These are phyloP conservation scores for Climacium dendroides DNA, from an alignment of 225 moss, liverwort and hornwort genomes.

Conservation along the genomic window DNA sequence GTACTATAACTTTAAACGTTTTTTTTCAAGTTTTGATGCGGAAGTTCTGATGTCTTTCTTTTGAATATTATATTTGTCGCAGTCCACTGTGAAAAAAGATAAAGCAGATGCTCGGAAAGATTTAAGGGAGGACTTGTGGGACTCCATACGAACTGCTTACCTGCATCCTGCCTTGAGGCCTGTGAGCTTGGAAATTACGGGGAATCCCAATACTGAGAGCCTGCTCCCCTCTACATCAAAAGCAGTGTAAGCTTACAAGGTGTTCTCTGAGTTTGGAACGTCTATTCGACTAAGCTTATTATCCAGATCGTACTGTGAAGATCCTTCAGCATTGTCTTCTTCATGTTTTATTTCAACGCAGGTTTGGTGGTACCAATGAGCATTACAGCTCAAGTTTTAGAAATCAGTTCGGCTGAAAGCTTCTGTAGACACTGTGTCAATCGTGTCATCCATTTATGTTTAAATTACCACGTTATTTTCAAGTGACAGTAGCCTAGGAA, in stretches of 20 bases:
- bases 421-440: background rate
- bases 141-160: constrained; percentile 38
- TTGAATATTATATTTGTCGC: background rate
- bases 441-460: background rate
- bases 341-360: background rate
- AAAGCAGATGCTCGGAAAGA: constrained; percentile 24
- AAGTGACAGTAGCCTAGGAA: background rate
- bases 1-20: background rate
- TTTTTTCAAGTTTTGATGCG: background rate
- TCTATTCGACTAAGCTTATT: background rate
- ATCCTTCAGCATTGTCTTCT: background rate
- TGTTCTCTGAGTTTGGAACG: background rate
- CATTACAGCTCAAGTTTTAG: background rate
- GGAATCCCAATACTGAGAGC: constrained; percentile 21
- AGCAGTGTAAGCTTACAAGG: constrained; percentile 18
- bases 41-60: background rate
- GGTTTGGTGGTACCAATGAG: background rate
- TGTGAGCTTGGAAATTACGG: constrained; percentile 11
- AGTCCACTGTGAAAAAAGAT: constrained; percentile 51
- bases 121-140: constrained; percentile 18
- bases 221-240: constrained; percentile 46
- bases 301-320: background rate
- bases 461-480: background rate
- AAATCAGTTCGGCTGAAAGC: background rate
- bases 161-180: constrained; percentile 41